phyloP scores from a whole-genome alignment of 2,329 filamentous ascomycete species.

The Penicillium sp. region DNA sequence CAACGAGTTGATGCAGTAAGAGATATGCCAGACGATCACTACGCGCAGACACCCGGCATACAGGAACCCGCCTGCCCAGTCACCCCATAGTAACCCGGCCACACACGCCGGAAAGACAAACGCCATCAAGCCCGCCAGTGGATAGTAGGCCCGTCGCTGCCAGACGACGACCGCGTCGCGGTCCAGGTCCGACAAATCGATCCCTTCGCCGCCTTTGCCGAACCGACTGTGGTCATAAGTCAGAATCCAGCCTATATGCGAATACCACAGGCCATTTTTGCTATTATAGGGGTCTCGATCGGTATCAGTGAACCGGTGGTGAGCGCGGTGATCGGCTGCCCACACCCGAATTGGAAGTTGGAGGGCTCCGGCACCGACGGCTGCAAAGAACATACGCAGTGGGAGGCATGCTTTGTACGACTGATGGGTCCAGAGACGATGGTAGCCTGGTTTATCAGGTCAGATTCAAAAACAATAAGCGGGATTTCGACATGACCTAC shows the following conservation, averaged over 20 bases:
- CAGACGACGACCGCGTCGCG: constrained; percentile 5
- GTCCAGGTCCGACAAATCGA: constrained; percentile 7
- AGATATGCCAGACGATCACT: background rate
- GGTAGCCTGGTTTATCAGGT: constrained; percentile 3
- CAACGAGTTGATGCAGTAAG: background rate
- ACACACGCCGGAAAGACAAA: background rate
- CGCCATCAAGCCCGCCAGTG: background rate
- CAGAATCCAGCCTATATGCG: constrained; percentile 9
- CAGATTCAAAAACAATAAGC: no score
- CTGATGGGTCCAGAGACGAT: constrained; percentile 10
- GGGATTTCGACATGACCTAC: no score
- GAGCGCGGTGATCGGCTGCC: constrained; percentile 2
- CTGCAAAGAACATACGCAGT: constrained; percentile 1
- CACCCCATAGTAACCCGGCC: background rate
- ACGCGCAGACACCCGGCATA: background rate
- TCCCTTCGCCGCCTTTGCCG: background rate
- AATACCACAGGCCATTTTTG: background rate
- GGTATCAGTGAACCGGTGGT: constrained; percentile 10
- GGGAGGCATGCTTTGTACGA: background rate
- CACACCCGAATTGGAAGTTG: constrained; percentile 9
- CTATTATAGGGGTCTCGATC: constrained; percentile 10
- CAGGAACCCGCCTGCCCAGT: background rate
- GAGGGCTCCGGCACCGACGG: background rate
- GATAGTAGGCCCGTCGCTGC: background rate
- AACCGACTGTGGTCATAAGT: background rate